Percentiles rank a stretch among this genome's conserved stretches.
These are phyloP conservation scores for Penicillium vulpinum DNA, from an alignment of 2,329 filamentous ascomycete genomes.

Conservation along the genomic window DNA sequence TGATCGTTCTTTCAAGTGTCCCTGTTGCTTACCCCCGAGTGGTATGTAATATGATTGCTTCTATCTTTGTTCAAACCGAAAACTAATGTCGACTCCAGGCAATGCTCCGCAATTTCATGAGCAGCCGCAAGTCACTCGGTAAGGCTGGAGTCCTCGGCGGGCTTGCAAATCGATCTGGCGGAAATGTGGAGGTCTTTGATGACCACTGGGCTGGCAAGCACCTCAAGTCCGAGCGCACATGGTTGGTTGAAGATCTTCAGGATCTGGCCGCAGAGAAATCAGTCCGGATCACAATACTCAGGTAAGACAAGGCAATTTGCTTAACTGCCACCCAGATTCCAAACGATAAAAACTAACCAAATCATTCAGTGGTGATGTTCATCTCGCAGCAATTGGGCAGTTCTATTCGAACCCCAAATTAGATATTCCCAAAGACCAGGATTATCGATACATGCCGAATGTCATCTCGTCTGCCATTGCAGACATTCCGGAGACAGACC, in stretches of 20 bases:
- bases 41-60: conserved; percentile 51
- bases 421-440: conserved; percentile 78
- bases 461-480: conserved; percentile 91
- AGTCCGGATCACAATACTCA: conserved; percentile 84
- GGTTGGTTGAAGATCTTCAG: conserved; percentile 86
- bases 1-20: conserved; percentile 83
- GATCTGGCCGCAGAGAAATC: conserved; percentile 91
- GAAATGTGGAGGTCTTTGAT: conserved; percentile 86
- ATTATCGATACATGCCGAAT: conserved; percentile 97
- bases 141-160: conserved; percentile 76
- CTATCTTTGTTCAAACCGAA: conserved; percentile 18
- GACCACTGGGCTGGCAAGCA: conserved; percentile 98
- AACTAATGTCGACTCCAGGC: conserved; percentile 53
- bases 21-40: conserved; percentile 78
- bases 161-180: conserved; percentile 85
- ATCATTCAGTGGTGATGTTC: conserved; percentile 74
- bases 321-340: neutral
- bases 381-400: conserved; percentile 76
- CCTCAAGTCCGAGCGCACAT: conserved; percentile 85
- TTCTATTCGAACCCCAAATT: conserved; percentile 92
- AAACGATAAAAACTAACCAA: neutral
- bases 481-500: conserved; percentile 82
- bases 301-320: conserved; percentile 43
- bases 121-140: conserved; percentile 83
- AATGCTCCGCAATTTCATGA: conserved; percentile 69